Conservation (phyloP, 208 protist genomes). For the Leishmania tarentolae region DNA sequence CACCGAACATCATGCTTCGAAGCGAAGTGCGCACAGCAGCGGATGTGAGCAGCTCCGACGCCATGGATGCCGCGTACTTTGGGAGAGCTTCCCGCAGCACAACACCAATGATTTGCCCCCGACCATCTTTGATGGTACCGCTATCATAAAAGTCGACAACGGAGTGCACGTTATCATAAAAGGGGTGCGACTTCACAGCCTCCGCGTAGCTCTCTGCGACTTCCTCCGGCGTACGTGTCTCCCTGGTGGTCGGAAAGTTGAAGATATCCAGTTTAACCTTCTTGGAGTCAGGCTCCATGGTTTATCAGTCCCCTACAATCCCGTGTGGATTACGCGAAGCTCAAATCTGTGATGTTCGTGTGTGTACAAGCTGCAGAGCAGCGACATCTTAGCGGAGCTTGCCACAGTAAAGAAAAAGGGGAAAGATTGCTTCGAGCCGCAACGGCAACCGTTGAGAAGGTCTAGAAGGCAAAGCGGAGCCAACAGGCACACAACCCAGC, state of each 20-base stretch:
- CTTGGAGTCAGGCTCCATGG: constrained; percentile 37
- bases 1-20: constrained; percentile 78
- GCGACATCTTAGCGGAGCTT: not conserved
- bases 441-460: not conserved
- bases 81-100: constrained; percentile 75
- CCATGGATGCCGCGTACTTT: constrained; percentile 53
- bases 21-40: constrained; percentile 73
- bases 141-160: constrained; percentile 65
- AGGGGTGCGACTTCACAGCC: constrained; percentile 81
- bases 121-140: constrained; percentile 64
- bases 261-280: constrained; percentile 48
- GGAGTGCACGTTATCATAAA: constrained; percentile 79
- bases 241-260: constrained; percentile 13
- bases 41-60: constrained; percentile 67
- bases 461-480: not conserved
- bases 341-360: not conserved
- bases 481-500: not conserved
- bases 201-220: constrained; percentile 56
- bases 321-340: not conserved
- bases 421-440: not conserved
- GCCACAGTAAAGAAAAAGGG: not conserved
- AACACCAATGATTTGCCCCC: constrained; percentile 67
- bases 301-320: not conserved
- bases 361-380: not conserved
- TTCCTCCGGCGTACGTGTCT: constrained; percentile 37